Conservation (phyloP, 169 alveolate genomes). For the Neospora caninum region DNA sequence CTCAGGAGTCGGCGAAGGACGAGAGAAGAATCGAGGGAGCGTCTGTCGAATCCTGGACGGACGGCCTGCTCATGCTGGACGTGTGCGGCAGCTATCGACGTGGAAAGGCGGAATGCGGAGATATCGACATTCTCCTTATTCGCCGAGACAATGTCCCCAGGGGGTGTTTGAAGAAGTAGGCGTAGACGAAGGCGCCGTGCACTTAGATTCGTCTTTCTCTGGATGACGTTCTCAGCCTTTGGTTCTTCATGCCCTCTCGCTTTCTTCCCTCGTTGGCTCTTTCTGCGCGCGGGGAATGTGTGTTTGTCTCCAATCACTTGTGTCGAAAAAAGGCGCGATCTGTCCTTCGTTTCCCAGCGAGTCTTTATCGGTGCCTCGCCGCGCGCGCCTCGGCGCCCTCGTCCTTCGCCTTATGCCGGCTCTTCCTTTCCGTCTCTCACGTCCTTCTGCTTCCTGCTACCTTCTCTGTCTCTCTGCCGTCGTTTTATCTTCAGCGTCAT, state of each 20-base stretch:
- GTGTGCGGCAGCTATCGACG: conserved; percentile 89
- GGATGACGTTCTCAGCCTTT: neutral
- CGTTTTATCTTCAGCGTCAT: neutral
- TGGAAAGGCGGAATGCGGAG: conserved; percentile 87
- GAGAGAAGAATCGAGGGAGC: neutral
- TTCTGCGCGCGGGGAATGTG: too few species aligned
- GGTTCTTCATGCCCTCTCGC: neutral
- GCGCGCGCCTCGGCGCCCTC: too few species aligned
- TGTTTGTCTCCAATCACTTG: too few species aligned
- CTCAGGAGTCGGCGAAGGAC: neutral
- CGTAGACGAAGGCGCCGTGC: neutral
- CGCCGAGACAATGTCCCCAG: conserved; percentile 71
- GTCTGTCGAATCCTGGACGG: neutral
- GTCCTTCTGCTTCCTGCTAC: neutral
- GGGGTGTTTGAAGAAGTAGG: conserved; percentile 72
- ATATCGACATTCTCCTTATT: conserved; percentile 86
- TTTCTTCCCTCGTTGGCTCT: too few species aligned
- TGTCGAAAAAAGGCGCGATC: too few species aligned
- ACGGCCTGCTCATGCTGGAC: conserved; percentile 61
- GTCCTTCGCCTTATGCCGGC: too few species aligned
- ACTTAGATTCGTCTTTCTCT: neutral
- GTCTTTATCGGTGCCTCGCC: too few species aligned
- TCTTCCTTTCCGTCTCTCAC: too few species aligned
- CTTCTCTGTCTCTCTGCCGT: neutral
- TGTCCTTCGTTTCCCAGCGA: too few species aligned